Evolutionary conservation across 139 green algal genomes (phyloP).

Genomic region (Penium margaritaceum): DNA sequence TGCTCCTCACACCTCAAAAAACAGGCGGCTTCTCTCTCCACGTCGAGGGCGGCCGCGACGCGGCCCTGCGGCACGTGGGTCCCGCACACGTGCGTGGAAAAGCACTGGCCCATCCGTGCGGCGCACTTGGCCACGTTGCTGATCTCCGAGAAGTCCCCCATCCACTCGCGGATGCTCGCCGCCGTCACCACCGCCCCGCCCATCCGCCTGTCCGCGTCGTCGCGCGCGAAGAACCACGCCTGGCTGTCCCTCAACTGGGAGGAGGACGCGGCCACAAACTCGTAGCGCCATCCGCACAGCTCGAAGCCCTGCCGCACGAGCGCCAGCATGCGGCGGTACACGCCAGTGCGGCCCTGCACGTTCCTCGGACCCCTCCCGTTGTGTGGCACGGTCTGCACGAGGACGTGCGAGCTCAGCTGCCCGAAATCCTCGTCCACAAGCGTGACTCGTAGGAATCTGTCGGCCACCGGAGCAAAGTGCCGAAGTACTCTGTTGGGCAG

Average conservation of each 20-base stretch:
- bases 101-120: constrained; percentile 54
- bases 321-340: constrained; percentile 26
- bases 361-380: background rate
- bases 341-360: background rate
- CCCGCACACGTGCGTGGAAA: constrained; percentile 46
- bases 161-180: constrained; percentile 7
- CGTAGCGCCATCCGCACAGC: constrained; percentile 23
- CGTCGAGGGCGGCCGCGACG: no score
- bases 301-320: constrained; percentile 23
- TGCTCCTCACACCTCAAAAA: no score
- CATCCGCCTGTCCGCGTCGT: no score
- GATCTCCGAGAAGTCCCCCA: background rate
- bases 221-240: constrained; percentile 28
- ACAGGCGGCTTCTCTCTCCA: no score
- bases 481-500: constrained; percentile 15
- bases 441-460: constrained; percentile 27
- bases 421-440: constrained; percentile 16
- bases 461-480: background rate
- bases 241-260: constrained; percentile 23
- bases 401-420: background rate
- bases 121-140: constrained; percentile 48
- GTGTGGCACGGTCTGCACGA: background rate
- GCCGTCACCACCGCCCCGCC: no score
- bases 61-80: no score
- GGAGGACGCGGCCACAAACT: constrained; percentile 3